Evolutionary conservation across 2,329 filamentous ascomycete genomes (phyloP), one percentile per base, ranked within the genome.

Genomic region (Diaporthe humulicola): DNA sequence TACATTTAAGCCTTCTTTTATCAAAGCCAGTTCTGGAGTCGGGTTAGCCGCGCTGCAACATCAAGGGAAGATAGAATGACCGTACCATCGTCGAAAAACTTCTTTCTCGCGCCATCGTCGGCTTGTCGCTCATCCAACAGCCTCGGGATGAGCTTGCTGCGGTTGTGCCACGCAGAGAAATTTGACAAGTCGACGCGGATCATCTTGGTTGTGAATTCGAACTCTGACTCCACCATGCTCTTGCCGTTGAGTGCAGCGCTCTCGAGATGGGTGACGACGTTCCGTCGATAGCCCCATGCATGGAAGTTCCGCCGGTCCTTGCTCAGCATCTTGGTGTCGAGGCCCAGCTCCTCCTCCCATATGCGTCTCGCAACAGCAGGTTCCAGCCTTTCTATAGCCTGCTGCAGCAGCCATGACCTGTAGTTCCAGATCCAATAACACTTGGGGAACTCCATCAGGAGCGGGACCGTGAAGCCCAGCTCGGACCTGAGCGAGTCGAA

Each of bases 381-480:
- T 2, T 91, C 89, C 14, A 98, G 87, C 25, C 92, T 87, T 17
- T 87, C 82, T 61, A 93, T 94, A 45, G 92, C 92, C 82, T 95
- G 90, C 72, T 93, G 87, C 19, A 99, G 87, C 4, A 96, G 87
- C 96, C 97, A 99, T 60, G 93, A 85, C 38, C 97, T 93, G 84
- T 98, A 96, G 79, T 98, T 98, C 97, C 97, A 99, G 80, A 99
- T 96, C 96, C 97, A 98, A 86, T 99, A 99, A 88, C 97, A 98
- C 83, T 99, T 99, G 9, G 97, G 97, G 78, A 92, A 96, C 78
- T 95, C 91, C 77, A 94, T 89, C 67, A 99, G 90, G 28, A 99
- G 89, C 0, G 95, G 94, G 54, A 98, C 90, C 45, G 96, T 92
- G 81, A 98, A 98, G 64, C 87, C 86, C 45, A 99, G 88, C 82